Evolutionary conservation across 1,139 yeast genomes (phyloP).

Genomic region (Sugiyamaella pinicola): DNA sequence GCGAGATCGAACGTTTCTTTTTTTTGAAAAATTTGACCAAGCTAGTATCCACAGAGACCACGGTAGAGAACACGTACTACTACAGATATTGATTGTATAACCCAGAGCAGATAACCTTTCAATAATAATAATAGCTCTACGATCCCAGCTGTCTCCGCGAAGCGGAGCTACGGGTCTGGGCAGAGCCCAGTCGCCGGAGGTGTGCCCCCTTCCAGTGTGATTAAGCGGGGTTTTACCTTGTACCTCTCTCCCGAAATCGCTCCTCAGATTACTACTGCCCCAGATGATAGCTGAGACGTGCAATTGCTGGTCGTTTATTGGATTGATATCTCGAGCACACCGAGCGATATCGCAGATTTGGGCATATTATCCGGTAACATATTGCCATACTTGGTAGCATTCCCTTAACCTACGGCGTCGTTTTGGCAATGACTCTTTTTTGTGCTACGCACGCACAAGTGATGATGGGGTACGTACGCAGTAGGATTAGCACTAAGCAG

Average conservation of each 20-base stretch:
- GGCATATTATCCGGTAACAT: constrained; percentile 1
- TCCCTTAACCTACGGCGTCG: constrained; percentile 3
- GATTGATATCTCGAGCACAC: not conserved
- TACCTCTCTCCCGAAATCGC: not conserved
- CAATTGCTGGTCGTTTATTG: constrained; percentile 10
- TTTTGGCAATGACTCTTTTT: constrained; percentile 16
- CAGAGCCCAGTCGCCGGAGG: too few species aligned
- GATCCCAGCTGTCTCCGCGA: too few species aligned
- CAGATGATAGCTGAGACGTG: constrained; percentile 1
- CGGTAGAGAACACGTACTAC: not conserved
- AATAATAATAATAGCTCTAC: too few species aligned
- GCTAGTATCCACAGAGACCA: not conserved
- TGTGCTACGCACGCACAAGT: not conserved
- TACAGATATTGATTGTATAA: too few species aligned
- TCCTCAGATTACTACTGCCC: constrained; percentile 1
- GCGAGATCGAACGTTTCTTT: constrained; percentile 8
- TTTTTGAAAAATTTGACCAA: constrained; percentile 13
- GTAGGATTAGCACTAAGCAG: constrained; percentile 2
- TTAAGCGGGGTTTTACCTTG: too few species aligned
- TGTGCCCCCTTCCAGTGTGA: too few species aligned
- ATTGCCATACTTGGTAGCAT: not conserved
- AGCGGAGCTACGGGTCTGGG: too few species aligned
- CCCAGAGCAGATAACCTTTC: too few species aligned
- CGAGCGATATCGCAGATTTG: constrained; percentile 12
- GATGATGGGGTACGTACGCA: not conserved